Evolutionary conservation across 352 stramenopile species (phyloP), one percentile per base, ranked within the genome.

Genomic region (Globisporangium solare): DNA sequence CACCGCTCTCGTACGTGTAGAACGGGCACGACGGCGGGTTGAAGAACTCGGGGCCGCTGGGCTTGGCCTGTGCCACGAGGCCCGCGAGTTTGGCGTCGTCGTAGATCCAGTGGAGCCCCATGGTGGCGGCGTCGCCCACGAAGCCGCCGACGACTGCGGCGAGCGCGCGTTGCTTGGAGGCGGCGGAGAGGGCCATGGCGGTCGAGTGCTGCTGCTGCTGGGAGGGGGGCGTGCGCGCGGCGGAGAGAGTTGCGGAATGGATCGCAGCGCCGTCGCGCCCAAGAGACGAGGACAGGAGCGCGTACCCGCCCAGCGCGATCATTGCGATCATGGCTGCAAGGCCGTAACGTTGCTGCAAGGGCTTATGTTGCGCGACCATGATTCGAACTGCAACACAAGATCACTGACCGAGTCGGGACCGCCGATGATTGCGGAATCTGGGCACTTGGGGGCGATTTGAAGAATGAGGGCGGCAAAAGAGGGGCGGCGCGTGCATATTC

Each of bases 21-120:
- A 82, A 89, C 50, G 76, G 78, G 51, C 73, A 84, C 24, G 73
- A 57, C 40, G 79, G 79, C 50, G 79, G 76, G 47, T 78, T 66
- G 43, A 82, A 75, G 56, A 89, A 88, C 51, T 86, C 76, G 3
- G 71, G 50, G 22, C 45, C 24, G 31, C 27, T 51, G 2, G 51
- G 49, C 31, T 54, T 56, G 13, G 12, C 27, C 53, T 59, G 53
- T 6, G 43, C 37, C 18, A 54, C 57, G 51, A 64, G 51, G 1
- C n/a, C 51, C 8, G 70, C 66, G 35, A 83, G 51, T 41, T 79
- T 69, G 15, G 47, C 61, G 55, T 77, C 60, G 63, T 89, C 76
- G 64, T 89, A 89, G 74, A 89, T 86, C 79, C 79, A 89, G 67
- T 89, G 79, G 32, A 89, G 73, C 0, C 74, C 74, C 79, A 89